phyloP scores from a whole-genome alignment of 352 stramenopile species.

The Hyaloperonospora brassicae region DNA sequence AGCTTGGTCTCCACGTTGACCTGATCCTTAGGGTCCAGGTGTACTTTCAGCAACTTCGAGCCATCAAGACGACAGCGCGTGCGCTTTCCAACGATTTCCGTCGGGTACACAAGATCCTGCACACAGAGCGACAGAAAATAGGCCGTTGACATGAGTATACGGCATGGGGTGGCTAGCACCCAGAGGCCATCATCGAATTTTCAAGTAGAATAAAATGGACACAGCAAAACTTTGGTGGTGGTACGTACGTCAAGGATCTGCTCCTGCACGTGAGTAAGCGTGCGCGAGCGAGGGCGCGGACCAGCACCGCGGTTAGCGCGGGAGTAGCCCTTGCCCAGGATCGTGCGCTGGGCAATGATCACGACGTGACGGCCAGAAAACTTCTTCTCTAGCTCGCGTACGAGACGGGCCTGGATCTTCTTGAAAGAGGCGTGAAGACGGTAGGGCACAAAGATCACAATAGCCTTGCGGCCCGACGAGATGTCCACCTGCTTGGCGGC shows the following conservation, averaged over 20 bases:
- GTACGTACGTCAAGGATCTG: slow-evolving; percentile 95
- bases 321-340: slow-evolving; percentile 95
- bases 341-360: slow-evolving; percentile 98
- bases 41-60: slow-evolving; percentile 97
- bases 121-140: slow-evolving; percentile 20
- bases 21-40: slow-evolving; percentile 97
- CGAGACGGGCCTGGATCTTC: slow-evolving; percentile 97
- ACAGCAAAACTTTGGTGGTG: slow-evolving; percentile 2
- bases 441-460: slow-evolving; percentile 99
- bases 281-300: slow-evolving; percentile 93
- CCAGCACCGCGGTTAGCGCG: slow-evolving; percentile 93
- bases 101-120: slow-evolving; percentile 98
- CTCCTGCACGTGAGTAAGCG: slow-evolving; percentile 97
- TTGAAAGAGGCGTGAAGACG: slow-evolving; percentile 96
- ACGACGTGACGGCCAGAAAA: slow-evolving; percentile 97
- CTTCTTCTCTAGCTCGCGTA: slow-evolving; percentile 99
- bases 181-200: slow-evolving; percentile 85
- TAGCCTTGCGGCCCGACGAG: slow-evolving; percentile 91
- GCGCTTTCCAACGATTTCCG: slow-evolving; percentile 99
- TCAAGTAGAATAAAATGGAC: slow-evolving; percentile 16
- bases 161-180: slow-evolving; percentile 84
- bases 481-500: slow-evolving; percentile 98
- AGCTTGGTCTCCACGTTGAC: slow-evolving; percentile 99
- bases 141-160: slow-evolving; percentile 59
- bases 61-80: slow-evolving; percentile 95